Evolutionary conservation across 2,329 filamentous ascomycete genomes (phyloP), one percentile per base, ranked within the genome.

Genomic region (Xylariales sp.): DNA sequence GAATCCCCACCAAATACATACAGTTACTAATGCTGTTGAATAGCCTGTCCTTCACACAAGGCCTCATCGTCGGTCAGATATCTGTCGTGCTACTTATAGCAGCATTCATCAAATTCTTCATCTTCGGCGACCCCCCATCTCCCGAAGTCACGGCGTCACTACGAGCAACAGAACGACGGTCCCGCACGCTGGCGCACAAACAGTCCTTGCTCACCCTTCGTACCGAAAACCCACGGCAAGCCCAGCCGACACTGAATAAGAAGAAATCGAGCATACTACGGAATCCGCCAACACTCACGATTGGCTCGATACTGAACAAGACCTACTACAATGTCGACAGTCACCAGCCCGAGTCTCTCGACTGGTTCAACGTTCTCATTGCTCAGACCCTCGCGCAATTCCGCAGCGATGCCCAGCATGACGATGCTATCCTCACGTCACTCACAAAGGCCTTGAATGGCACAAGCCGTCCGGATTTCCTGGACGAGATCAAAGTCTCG

Each of bases 71-170:
- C 22, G 93, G 93, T 37, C 93, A 98, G 64, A 74, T 98, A 38
- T 95, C 89, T 2, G 86, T 98, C 33, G 87, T 95, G 11, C 70
- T 97, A 18, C 75, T 98, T 28, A 80, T 98, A 47, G 90, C 89
- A 50, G 88, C 86, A 52, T 97, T 98, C 67, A 97, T 98, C 65
- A 95, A 95, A 62, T 98, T 96, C 78, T 98, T 98, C 77, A 97
- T 98, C 59, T 97, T 98, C 60, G 93, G 93, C 54, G 93, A 97
- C 59, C 82, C 88, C 4, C 88, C 89, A 1, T 88, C 86, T 2
- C 76, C 88, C 46, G 89, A 95, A 49, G 81, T 84, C 41, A 87
- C 85, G 15, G 87, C 88, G 10, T 75, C 87, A 6, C 70, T 85
- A 31, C 80, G 86, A 51, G 87, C 86, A 44, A 83, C 84, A 9